Conservation (phyloP, 2,329 filamentous ascomycete species). For the Colletotrichum karsti region DNA sequence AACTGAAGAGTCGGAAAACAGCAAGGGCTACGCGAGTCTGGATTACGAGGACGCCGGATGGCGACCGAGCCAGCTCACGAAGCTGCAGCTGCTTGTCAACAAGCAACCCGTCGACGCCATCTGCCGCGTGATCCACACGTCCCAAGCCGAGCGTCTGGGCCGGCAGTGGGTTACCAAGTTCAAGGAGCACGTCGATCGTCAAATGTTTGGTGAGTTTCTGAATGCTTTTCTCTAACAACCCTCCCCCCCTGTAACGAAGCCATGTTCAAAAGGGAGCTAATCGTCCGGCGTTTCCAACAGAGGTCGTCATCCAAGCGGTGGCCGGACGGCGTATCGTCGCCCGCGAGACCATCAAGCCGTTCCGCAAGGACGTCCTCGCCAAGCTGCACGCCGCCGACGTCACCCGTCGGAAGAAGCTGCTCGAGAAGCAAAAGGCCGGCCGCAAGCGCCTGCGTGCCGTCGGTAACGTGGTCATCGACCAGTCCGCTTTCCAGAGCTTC, state of each 20-base stretch:
- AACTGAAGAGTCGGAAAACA: too few species aligned
- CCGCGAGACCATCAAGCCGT: slow-evolving; percentile 94
- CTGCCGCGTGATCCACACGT: slow-evolving; percentile 85
- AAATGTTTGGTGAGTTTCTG: slow-evolving; percentile 76
- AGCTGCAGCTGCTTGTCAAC: slow-evolving; percentile 93
- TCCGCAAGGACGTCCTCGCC: slow-evolving; percentile 91
- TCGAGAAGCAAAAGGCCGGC: slow-evolving; percentile 97
- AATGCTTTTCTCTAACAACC: too few species aligned
- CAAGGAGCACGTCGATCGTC: slow-evolving; percentile 94
- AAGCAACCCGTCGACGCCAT: slow-evolving; percentile 94
- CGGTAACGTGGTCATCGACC: slow-evolving; percentile 95
- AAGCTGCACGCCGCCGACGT: slow-evolving; percentile 95
- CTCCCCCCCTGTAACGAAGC: too few species aligned
- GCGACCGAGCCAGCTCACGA: slow-evolving; percentile 80
- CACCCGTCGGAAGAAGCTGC: slow-evolving; percentile 80
- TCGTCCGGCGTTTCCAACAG: slow-evolving; percentile 43
- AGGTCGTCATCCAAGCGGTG: slow-evolving; percentile 93
- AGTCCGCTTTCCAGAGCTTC: slow-evolving; percentile 94
- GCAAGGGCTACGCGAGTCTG: slow-evolving; percentile 91
- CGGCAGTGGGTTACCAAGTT: slow-evolving; percentile 93
- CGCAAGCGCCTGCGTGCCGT: slow-evolving; percentile 85
- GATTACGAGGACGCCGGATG: slow-evolving; percentile 98
- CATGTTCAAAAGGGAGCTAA: too few species aligned
- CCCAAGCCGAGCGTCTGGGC: slow-evolving; percentile 83
- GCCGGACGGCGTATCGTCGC: slow-evolving; percentile 86